Base-by-base conservation (phyloP, 805 yeast genomes). In the Sugiyamaella marilandica region DNA sequence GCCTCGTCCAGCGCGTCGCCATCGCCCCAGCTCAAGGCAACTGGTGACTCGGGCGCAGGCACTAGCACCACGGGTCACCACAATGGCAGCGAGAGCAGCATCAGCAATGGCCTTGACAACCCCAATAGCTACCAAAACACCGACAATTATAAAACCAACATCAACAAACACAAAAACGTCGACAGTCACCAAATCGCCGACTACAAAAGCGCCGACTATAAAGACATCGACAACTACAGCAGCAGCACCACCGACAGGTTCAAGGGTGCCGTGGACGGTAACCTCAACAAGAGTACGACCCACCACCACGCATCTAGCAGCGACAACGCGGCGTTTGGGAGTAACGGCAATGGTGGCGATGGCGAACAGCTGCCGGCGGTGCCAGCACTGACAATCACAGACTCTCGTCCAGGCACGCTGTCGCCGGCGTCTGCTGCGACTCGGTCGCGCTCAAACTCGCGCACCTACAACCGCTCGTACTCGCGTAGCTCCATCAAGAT, bases 401-500 rank as follows among this genome's bases (percentile, higher is more conserved):
- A 19, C 37, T 9, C 57, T 14, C 47, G 43, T 24, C 35, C 53
- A 2, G 47, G 54, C 2, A 41, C 51, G 9, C 46, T 64, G 26
- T 18, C 36, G n/a, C 47, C 47, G n/a, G 9, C 19, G 5, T 16
- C 43, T 7, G 24, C 43, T n/a, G 37, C 14, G 50, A 49, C 2
- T 41, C 52, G 78, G 60, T 59, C 76, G 60, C 64, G 84, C 62
- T 69, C 75, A 51, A 74, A 75, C 55, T 74, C 82, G 2, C 56
- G 47, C 36, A 29, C 52, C n/a, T 73, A 77, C 53, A 67, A 75
- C 7, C 74, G 95, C 57, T 80, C 83, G 58, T 87, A 87, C 63
- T 82, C 90, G 16, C 78, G 84, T 54, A 83, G 84, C 57, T 81
- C 96, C 10, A 85, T 85, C 51, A 87, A 83, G 62, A 77, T 83